Base-by-base conservation (phyloP, 2,329 filamentous ascomycete species). In the Penicillium sp. region DNA sequence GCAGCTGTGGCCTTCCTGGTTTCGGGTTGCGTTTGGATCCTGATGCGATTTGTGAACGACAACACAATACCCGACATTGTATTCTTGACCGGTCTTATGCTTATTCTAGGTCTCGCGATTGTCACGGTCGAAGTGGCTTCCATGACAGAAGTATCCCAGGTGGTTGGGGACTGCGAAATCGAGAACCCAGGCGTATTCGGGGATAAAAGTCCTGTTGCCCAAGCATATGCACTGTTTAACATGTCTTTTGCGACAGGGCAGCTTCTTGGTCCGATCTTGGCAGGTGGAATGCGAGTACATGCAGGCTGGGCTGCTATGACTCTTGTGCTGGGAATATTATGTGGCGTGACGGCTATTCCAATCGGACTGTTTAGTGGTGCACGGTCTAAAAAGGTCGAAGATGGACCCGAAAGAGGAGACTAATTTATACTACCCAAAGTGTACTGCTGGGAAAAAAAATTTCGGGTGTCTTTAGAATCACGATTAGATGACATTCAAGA, bases 141-240 rank as follows among this genome's bases (percentile, higher is more conserved):
- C 7, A 88, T 90, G 83, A 87, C 87, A 0, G 89, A 91, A 73
- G 85, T 91, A 33, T 79, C 81, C 1, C 79, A 81, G 47, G 63
- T 64, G 1, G 54, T 67, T 0, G 78, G 79, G 33, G 77, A 75
- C 1, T 84, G 83, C 86, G 52, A 88, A 77, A 3, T 84, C 84
- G 62, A 81, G 84, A 58, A 86, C 81, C 60, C 82, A 82, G 26
- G 90, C 88, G 72, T 94, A 88, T 67, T 88, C 83, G 51, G 85
- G 1, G 58, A 64, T n/a, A 60, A 63, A 18, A 65, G 65, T 1
- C 85, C 85, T 0, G 87, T 86, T 66, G 85, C 84, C 2, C 85
- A 88, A 67, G 73, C 87, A 0, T 88, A 87, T 69, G 84, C 82
- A 1, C 72, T 88, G 58, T 86, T 83, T 59, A 83, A 79, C 21